Evolutionary conservation across 1,284 basidiomycete species (phyloP), one percentile per base, ranked within the genome.

Genomic region (Meripilus lineatus): DNA sequence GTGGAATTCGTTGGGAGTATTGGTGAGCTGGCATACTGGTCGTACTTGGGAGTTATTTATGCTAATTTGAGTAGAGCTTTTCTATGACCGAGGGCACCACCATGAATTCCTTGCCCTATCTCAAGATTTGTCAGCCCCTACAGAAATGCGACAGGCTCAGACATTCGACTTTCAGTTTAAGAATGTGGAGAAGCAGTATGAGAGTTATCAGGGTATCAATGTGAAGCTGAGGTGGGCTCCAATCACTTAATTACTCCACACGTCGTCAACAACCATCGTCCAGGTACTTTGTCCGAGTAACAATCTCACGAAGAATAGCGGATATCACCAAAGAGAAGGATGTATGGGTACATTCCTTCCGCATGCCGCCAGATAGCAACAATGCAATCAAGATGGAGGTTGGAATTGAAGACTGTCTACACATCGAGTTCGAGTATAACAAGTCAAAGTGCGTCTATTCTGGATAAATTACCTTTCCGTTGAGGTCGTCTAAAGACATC

Each of bases 301-400:
- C 89, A 2, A 83, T 98, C 51, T 88, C 90, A 14, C 75, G 94
- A 42, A 72, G 95, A 52, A 86, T 97, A 74, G 93, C 93, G 21
- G 94, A 97, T 58, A 89, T 95, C 5, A 70, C 78, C 42, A 94
- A 96, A 65, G 95, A 99, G 66, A 83, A 77, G 58, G 95, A 98
- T 53, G 64, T 98, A 24, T 99, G 94, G 94, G 96, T 99, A 2
- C 95, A 99, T 64, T 95, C 91, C 8, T 99, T 90, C 71, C 86
- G 94, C 32, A 96, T 97, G 90, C 95, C 95, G 2, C 93, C 95
- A 45, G 96, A 99, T 63, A 89, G 81, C 55, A 98, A 96, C 68
- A 95, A 94, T 62, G 88, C 91, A 25, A 97, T 98, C 71, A 98
- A 96, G 76, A 99, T 99, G 96, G 95, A 99, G 66, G 96, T 99